A percentile compares a stretch with the other conserved stretches of the same genome.
phyloP scores from a whole-genome alignment of 441 rosid genomes.

The Mallotus repandus region DNA sequence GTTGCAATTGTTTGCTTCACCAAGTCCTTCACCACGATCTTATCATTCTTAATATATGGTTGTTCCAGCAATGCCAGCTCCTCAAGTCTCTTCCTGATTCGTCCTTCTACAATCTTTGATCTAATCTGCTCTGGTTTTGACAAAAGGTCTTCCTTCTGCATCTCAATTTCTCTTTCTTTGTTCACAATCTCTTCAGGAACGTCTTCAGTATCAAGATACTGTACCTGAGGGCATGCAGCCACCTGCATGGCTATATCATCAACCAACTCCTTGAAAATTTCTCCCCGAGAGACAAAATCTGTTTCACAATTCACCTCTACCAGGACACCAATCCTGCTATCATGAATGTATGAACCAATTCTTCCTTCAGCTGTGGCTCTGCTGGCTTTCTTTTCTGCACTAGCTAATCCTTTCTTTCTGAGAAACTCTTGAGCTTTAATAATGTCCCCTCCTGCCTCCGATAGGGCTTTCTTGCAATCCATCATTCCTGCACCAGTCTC shows the following conservation, averaged over 20 bases:
- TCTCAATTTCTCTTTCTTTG: slow-evolving; percentile 87
- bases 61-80: slow-evolving; percentile 91
- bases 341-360: slow-evolving; percentile 91
- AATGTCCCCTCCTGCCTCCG: slow-evolving; percentile 77
- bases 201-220: slow-evolving; percentile 77
- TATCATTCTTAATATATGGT: slow-evolving; percentile 88
- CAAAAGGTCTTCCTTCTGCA: slow-evolving; percentile 92
- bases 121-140: slow-evolving; percentile 93
- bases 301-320: slow-evolving; percentile 95
- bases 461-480: slow-evolving; percentile 94
- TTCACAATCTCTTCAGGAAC: slow-evolving; percentile 72
- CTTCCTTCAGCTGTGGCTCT: slow-evolving; percentile 93
- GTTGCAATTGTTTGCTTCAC: slow-evolving; percentile 93
- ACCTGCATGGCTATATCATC: slow-evolving; percentile 84
- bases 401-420: slow-evolving; percentile 89
- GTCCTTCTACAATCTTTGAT: slow-evolving; percentile 85
- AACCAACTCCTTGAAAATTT: slow-evolving; percentile 87
- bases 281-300: slow-evolving; percentile 93
- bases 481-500: slow-evolving; percentile 99
- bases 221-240: slow-evolving; percentile 92
- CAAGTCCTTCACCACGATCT: slow-evolving; percentile 79
- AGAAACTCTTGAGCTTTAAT: slow-evolving; percentile 90
- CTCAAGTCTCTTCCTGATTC: slow-evolving; percentile 84
- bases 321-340: slow-evolving; percentile 90
- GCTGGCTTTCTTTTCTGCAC: slow-evolving; percentile 93